Evolutionary conservation across 2,329 filamentous ascomycete genomes (phyloP).

Genomic region (Ascochyta fabae): DNA sequence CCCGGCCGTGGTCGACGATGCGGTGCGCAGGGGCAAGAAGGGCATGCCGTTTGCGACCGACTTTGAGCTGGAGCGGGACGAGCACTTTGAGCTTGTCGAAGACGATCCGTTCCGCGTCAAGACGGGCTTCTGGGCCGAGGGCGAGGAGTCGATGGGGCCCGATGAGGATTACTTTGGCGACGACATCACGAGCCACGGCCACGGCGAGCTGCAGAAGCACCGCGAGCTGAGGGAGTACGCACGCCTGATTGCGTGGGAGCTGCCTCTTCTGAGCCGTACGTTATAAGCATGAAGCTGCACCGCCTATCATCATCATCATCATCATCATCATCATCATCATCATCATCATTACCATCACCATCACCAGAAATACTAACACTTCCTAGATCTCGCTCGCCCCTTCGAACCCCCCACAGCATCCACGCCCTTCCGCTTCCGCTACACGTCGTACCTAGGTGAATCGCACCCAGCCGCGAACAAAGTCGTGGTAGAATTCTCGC

Average conservation of each 20-base stretch:
- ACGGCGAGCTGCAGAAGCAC: slow-evolving; percentile 86
- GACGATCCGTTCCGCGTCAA: slow-evolving; percentile 22
- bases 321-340: no score
- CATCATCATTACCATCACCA: no score
- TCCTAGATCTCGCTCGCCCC: slow-evolving; percentile 78
- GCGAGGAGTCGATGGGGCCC: slow-evolving; percentile 60
- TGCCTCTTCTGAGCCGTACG: slow-evolving; percentile 88
- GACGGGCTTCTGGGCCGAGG: slow-evolving; percentile 47
- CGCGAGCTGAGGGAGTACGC: slow-evolving; percentile 89
- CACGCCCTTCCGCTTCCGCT: slow-evolving; percentile 81
- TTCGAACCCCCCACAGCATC: slow-evolving; percentile 59
- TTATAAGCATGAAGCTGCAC: slow-evolving; percentile 21
- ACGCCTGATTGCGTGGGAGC: slow-evolving; percentile 89
- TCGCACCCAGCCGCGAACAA: slow-evolving; percentile 89
- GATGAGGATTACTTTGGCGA: slow-evolving; percentile 74
- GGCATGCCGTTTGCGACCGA: slow-evolving; percentile 26
- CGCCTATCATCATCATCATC: no score
- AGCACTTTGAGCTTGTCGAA: slow-evolving; percentile 33
- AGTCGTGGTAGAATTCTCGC: slow-evolving; percentile 89
- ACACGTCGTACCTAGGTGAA: slow-evolving; percentile 96
- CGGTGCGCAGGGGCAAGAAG: slow-evolving; percentile 31
- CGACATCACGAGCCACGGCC: slow-evolving; percentile 82
- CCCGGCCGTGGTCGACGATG: slow-evolving; percentile 29
- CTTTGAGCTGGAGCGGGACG: slow-evolving; percentile 29
- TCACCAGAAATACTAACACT: not conserved